These are phyloP conservation scores for Mycoemilia scoparia DNA, from an alignment of 192 early-diverging fungal species.

Conservation along the genomic window DNA sequence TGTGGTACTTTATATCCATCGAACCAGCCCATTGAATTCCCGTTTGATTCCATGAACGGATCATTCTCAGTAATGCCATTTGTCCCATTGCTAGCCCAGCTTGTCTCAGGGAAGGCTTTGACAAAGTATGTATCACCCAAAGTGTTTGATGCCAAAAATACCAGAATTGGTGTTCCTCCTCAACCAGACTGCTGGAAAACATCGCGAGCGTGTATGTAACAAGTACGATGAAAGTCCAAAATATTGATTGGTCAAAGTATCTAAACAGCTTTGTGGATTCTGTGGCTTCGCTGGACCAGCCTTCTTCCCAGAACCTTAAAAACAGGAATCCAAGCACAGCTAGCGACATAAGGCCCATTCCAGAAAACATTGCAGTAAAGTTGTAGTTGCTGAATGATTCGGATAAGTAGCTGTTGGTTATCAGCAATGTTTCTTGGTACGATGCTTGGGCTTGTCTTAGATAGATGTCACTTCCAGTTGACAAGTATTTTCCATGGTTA, in stretches of 20 bases:
- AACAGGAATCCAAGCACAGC: constrained; percentile 6
- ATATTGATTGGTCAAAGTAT: background rate
- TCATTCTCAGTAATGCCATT: constrained; percentile 17
- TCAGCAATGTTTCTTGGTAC: too few relatives aligned
- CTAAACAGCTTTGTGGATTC: too few relatives aligned
- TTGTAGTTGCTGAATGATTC: constrained; percentile 21
- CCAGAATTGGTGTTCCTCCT: constrained; percentile 63
- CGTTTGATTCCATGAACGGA: constrained; percentile 26
- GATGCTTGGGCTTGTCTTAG: too few relatives aligned
- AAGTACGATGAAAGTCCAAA: constrained; percentile 9
- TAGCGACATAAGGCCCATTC: constrained; percentile 10
- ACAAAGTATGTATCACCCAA: constrained; percentile 18
- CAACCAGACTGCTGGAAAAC: constrained; percentile 49
- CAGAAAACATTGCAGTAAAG: constrained; percentile 16
- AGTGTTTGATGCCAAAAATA: constrained; percentile 51
- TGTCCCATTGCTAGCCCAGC: constrained; percentile 6
- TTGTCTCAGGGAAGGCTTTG: constrained; percentile 1
- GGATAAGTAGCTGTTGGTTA: constrained; percentile 19
- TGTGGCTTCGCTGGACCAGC: background rate
- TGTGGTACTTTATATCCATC: constrained; percentile 13
- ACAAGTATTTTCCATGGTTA: too few relatives aligned
- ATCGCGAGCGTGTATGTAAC: constrained; percentile 33
- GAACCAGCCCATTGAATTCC: constrained; percentile 22
- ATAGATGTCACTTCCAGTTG: too few relatives aligned
- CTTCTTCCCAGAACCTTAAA: background rate